Percentiles rank a stretch among this genome's conserved stretches.
These are phyloP conservation scores for Debaryomyces sp. DNA, from an alignment of 1,139 yeast species.

Conservation along the genomic window DNA sequence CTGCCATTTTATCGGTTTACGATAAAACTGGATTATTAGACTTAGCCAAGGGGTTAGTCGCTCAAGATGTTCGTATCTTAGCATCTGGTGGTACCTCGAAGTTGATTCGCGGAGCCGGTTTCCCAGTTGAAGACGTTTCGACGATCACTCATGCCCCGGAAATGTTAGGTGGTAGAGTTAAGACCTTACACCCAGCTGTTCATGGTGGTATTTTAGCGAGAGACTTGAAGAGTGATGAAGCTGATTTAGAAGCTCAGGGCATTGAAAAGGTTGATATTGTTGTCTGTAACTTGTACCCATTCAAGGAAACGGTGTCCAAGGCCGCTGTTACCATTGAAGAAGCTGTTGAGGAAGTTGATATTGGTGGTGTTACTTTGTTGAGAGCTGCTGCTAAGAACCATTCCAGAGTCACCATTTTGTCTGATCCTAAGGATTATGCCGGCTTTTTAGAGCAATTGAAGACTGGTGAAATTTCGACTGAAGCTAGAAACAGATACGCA, in stretches of 20 bases:
- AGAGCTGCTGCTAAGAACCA: constrained; percentile 99
- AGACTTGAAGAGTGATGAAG: constrained; percentile 85
- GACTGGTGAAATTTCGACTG: constrained; percentile 69
- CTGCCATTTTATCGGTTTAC: constrained; percentile 95
- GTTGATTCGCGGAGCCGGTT: constrained; percentile 94
- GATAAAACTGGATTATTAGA: constrained; percentile 96
- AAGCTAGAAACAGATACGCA: constrained; percentile 81
- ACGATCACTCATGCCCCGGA: constrained; percentile 97
- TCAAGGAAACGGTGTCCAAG: constrained; percentile 95
- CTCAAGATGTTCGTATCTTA: constrained; percentile 84
- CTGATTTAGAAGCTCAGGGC: constrained; percentile 82
- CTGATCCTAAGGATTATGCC: constrained; percentile 93
- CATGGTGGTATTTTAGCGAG: constrained; percentile 98
- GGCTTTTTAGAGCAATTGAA: constrained; percentile 79
- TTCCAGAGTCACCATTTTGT: constrained; percentile 89
- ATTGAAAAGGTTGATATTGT: constrained; percentile 95
- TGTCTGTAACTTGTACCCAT: constrained; percentile 96
- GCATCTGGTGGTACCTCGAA: constrained; percentile 98
- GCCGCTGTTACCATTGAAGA: constrained; percentile 94
- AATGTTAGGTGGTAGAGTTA: constrained; percentile 98
- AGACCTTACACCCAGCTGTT: constrained; percentile 97
- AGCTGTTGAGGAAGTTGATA: constrained; percentile 98
- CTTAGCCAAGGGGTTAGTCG: constrained; percentile 90
- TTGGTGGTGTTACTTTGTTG: constrained; percentile 95
- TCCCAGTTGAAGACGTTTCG: constrained; percentile 95